A percentile compares a stretch with the other conserved stretches of the same genome.
Conservation (phyloP, 768 basidiomycete species). For the Candolleomyces eurysporus region DNA sequence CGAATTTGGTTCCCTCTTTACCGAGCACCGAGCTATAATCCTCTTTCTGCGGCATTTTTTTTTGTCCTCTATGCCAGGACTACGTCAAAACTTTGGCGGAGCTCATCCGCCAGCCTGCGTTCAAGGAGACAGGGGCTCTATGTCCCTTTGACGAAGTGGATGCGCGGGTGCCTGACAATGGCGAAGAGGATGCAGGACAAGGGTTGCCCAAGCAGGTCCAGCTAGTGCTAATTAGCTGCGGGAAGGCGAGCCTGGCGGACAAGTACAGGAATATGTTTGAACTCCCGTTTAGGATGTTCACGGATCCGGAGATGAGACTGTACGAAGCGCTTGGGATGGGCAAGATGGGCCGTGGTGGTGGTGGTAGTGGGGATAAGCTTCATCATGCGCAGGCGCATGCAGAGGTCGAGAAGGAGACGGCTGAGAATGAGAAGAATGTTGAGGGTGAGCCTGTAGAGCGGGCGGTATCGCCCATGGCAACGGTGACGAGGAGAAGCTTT, state of each 20-base stretch:
- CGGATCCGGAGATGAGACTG: constrained; percentile 68
- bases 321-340: constrained; percentile 71
- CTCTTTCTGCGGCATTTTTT: constrained; percentile 87
- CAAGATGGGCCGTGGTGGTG: constrained; percentile 9
- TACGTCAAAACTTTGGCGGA: constrained; percentile 69
- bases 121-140: constrained; percentile 29
- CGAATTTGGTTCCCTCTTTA: constrained; percentile 68
- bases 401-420: no score
- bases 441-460: neutral
- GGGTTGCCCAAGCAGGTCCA: constrained; percentile 37
- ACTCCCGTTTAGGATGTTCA: constrained; percentile 72
- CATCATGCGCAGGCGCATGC: neutral
- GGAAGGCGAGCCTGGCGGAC: constrained; percentile 71
- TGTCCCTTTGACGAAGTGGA: constrained; percentile 17
- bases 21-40: constrained; percentile 55
- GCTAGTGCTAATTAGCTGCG: constrained; percentile 76
- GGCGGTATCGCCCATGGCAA: neutral
- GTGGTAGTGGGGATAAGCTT: constrained; percentile 6
- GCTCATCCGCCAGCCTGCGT: constrained; percentile 32
- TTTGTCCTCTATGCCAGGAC: constrained; percentile 86
- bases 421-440: neutral
- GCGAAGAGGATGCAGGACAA: constrained; percentile 11
- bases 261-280: constrained; percentile 78
- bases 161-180: constrained; percentile 3
- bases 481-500: constrained; percentile 3